A percentile compares a stretch with the other conserved stretches of the same genome.
Conservation (phyloP, 495 filamentous ascomycete genomes). For the Penicillium steckii region DNA sequence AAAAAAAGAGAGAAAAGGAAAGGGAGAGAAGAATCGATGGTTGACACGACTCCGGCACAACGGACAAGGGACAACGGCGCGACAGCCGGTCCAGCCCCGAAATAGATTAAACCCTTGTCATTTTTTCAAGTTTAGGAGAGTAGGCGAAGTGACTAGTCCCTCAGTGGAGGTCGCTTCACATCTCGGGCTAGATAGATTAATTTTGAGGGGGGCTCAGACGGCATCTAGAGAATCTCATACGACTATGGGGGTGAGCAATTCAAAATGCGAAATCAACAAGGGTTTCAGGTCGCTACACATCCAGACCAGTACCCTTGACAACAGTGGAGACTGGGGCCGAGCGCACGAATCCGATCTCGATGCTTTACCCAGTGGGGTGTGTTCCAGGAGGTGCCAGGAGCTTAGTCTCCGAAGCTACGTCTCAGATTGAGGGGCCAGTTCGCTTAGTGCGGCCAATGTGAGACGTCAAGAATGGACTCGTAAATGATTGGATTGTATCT, state of each 20-base stretch:
- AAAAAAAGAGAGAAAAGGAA: slow-evolving; percentile 14
- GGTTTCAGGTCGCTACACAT: slow-evolving; percentile 15
- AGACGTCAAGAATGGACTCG: background rate
- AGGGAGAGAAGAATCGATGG: slow-evolving; percentile 2
- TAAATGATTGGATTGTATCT: no score
- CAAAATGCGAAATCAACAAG: background rate
- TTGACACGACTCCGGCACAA: background rate
- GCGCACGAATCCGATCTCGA: slow-evolving; percentile 18
- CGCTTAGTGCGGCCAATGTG: slow-evolving; percentile 3
- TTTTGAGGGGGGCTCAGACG: background rate
- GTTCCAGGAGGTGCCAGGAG: slow-evolving; percentile 6
- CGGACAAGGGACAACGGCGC: slow-evolving; percentile 1
- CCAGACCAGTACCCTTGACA: slow-evolving; percentile 9
- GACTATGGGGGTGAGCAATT: background rate
- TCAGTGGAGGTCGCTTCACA: background rate
- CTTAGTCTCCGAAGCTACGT: slow-evolving; percentile 5
- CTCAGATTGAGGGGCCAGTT: slow-evolving; percentile 2
- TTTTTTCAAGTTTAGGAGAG: background rate
- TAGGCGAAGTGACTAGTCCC: background rate
- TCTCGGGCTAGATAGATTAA: background rate
- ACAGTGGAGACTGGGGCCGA: slow-evolving; percentile 1
- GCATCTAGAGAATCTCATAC: background rate
- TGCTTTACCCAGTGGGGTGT: slow-evolving; percentile 8
- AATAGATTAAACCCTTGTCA: slow-evolving; percentile 12
- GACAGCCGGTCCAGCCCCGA: slow-evolving; percentile 5